Conservation (phyloP, 2,329 filamentous ascomycete species). For the Coniochaeta sp. region DNA sequence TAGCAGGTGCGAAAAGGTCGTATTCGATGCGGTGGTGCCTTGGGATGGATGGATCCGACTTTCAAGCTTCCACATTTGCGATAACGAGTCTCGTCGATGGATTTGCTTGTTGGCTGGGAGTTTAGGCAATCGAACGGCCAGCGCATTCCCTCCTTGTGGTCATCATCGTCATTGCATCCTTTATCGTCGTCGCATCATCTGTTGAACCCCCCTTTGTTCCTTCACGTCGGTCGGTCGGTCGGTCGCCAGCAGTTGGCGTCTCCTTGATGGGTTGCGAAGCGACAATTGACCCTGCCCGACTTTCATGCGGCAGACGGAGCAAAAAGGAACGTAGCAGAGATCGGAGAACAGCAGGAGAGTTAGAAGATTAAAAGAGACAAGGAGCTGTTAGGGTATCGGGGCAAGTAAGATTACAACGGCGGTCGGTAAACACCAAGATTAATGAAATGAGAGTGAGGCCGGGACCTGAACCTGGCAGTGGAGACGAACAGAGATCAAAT, state of each 20-base stretch:
- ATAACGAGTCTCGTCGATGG: not conserved
- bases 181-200: not conserved
- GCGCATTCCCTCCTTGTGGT: not conserved
- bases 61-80: not conserved
- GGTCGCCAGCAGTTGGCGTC: not conserved
- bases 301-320: not conserved
- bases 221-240: too few species aligned
- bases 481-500: slow-evolving; percentile 1
- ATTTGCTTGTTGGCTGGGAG: not conserved
- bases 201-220: not conserved
- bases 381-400: not conserved
- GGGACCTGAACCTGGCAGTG: not conserved
- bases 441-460: not conserved
- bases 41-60: not conserved
- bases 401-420: not conserved
- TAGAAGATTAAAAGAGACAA: not conserved
- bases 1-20: slow-evolving; percentile 1
- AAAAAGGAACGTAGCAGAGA: not conserved
- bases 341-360: not conserved
- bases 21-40: slow-evolving; percentile 3
- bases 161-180: not conserved
- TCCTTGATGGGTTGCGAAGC: not conserved
- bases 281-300: not conserved
- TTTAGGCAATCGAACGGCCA: not conserved
- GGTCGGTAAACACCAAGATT: not conserved